Evolutionary conservation across 257 asterid species (phyloP).

Genomic region (Salvia miltiorrhiza): DNA sequence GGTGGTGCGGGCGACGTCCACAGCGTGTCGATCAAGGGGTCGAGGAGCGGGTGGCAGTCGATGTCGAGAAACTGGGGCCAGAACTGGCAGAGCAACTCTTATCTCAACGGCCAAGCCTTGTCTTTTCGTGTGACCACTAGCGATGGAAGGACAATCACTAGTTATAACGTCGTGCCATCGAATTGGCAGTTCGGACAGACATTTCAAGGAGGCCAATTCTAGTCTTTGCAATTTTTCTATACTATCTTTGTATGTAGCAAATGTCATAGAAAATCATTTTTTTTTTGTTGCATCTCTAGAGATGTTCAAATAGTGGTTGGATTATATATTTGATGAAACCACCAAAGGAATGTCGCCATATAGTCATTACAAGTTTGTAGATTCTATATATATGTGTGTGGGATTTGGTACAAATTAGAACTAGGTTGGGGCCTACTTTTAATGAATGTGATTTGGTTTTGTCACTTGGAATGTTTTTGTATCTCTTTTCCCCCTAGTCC

Average conservation of each 20-base stretch:
- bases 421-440: neutral
- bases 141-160: too few relatives aligned
- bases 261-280: neutral
- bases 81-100: too few relatives aligned
- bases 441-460: neutral
- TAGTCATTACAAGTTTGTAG: neutral
- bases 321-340: neutral
- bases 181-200: neutral
- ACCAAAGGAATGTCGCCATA: neutral
- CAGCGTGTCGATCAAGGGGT: too few relatives aligned
- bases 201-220: too few relatives aligned
- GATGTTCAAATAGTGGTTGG: neutral
- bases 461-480: neutral
- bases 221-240: neutral
- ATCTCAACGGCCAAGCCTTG: too few relatives aligned
- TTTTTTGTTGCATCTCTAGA: neutral
- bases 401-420: too few relatives aligned
- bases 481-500: too few relatives aligned
- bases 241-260: neutral
- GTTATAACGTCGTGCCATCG: neutral
- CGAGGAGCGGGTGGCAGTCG: too few relatives aligned
- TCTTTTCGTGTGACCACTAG: too few relatives aligned
- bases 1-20: too few relatives aligned
- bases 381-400: neutral
- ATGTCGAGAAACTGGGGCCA: too few relatives aligned